Evolutionary conservation across 2,329 filamentous ascomycete species (phyloP), one percentile per base, ranked within the genome.

Genomic region (Fonsecaea erecta): DNA sequence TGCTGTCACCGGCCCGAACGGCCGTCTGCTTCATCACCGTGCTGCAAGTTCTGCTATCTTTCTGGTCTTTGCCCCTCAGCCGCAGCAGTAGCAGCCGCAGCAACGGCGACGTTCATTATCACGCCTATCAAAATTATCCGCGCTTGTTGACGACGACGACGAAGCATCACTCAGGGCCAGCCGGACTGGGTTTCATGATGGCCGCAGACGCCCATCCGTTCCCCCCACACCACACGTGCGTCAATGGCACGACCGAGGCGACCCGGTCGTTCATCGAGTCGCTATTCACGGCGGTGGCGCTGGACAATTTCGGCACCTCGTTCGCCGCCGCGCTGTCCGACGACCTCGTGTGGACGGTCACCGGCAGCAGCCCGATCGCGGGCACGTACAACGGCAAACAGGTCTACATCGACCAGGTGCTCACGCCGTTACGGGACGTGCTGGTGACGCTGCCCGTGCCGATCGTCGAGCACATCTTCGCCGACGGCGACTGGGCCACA

Each of bases 381-480:
- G 65, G 62, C 35, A 40, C 40, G 4, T 68, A 68, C 53, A 26
- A 52, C 21, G 35, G 58, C 28, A 66, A 68, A 53, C 55, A 66
- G 52, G 52, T 57, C 26, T 66, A 68, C 56, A 48, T 68, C 14
- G 60, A 60, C 52, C 26, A 52, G 43, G 66, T 68, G 46, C 66
- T 68, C 18, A 65, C 52, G 28, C 66, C 66, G 11, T n/a, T 68
- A 26, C 59, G 59, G 5, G 66, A 34, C 16, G 59, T 68, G 32
- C 26, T 68, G 54, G 59, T 46, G 16, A 55, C 46, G 2, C 48
- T 68, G 7, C 66, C 66, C 21, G 63, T 63, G 26, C 66, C 66
- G 24, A 68, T 63, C 6, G 63, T 68, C 26, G 59, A 68, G 37
- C 63, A 66, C 32, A 60, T 66, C 58, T 52, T 68, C 40, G 63